These are phyloP conservation scores for Russula dissimulans DNA, from an alignment of 768 basidiomycete genomes.

Conservation along the genomic window DNA sequence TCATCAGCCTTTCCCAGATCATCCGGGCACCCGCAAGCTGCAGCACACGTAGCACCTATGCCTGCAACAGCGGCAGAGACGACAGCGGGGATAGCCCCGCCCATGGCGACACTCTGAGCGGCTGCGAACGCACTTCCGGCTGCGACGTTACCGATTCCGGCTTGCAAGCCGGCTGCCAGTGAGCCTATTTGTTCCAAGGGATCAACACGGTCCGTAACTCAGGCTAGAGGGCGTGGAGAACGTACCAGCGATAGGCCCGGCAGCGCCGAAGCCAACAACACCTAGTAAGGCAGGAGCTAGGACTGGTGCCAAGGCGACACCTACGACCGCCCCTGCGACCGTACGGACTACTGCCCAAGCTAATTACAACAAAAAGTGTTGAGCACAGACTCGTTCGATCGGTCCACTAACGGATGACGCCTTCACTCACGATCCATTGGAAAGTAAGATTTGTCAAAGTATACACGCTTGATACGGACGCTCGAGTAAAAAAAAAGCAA, in stretches of 20 bases:
- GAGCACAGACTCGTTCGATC: background rate
- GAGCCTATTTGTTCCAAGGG: background rate
- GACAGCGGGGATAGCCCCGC: background rate
- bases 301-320: background rate
- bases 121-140: conserved; percentile 7
- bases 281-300: background rate
- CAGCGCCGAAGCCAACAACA: background rate
- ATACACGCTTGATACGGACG: too few species aligned
- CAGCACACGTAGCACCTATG: background rate
- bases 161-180: background rate
- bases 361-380: background rate
- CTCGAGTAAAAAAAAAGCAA: background rate
- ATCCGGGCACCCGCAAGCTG: too few species aligned
- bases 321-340: background rate
- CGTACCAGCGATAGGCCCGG: conserved; percentile 7
- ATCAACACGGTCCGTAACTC: background rate
- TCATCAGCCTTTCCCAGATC: too few species aligned
- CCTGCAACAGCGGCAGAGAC: background rate
- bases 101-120: conserved; percentile 6
- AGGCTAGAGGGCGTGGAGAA: too few species aligned
- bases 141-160: conserved; percentile 10
- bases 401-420: background rate
- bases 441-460: background rate
- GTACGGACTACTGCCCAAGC: background rate
- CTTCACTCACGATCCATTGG: background rate